Evolutionary conservation across 441 rosid genomes (phyloP).

Genomic region (Viola pubescens): DNA sequence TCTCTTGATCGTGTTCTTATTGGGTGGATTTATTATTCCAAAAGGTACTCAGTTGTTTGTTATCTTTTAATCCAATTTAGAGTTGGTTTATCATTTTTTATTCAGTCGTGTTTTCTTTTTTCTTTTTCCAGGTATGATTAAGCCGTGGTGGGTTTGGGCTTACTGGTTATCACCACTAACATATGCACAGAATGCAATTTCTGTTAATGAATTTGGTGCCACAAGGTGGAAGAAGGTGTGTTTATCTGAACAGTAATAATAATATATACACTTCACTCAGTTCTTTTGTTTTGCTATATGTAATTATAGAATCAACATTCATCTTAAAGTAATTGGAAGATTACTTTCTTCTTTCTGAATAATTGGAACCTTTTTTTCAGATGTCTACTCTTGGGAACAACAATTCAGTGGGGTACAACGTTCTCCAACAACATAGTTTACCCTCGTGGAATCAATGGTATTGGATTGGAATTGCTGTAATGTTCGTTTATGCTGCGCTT

Average conservation of each 20-base stretch:
- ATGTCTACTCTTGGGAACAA: slow-evolving; percentile 40
- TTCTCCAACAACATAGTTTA: slow-evolving; percentile 45
- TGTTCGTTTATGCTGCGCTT: slow-evolving; percentile 47
- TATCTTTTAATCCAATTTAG: not conserved
- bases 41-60: slow-evolving; percentile 37
- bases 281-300: not conserved
- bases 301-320: too few relatives aligned
- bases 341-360: not conserved
- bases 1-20: slow-evolving; percentile 47
- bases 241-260: slow-evolving; percentile 3
- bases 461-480: slow-evolving; percentile 71
- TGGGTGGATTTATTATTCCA: slow-evolving; percentile 92
- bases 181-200: slow-evolving; percentile 71
- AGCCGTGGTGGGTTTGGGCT: slow-evolving; percentile 94
- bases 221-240: slow-evolving; percentile 69
- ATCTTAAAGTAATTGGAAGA: too few relatives aligned
- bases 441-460: slow-evolving; percentile 58
- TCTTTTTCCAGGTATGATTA: slow-evolving; percentile 45
- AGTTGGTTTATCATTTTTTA: slow-evolving; percentile 5
- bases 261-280: not conserved
- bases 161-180: slow-evolving; percentile 86
- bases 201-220: slow-evolving; percentile 81
- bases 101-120: not conserved
- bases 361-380: slow-evolving; percentile 31
- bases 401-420: slow-evolving; percentile 49